These are phyloP conservation scores for Cymbopogon flexuosus DNA, from an alignment of 202 grass and related monocot genomes.

Conservation along the genomic window DNA sequence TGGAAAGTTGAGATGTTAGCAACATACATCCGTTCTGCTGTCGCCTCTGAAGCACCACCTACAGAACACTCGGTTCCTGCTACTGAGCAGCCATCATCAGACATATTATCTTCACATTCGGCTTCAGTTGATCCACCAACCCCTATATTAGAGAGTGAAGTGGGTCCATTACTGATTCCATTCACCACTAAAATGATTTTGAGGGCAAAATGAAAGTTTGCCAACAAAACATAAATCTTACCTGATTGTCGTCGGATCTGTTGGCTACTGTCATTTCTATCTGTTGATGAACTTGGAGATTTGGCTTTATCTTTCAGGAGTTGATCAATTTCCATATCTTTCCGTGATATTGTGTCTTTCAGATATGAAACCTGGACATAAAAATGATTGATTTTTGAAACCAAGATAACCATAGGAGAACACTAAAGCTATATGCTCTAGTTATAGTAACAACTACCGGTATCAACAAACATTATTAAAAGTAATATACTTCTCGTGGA, in stretches of 20 bases:
- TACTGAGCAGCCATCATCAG: slow-evolving; percentile 59
- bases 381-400: slow-evolving; percentile 1
- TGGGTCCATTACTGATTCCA: slow-evolving; percentile 30
- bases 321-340: slow-evolving; percentile 86
- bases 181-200: slow-evolving; percentile 23
- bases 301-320: slow-evolving; percentile 52
- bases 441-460: background rate
- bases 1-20: background rate
- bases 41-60: slow-evolving; percentile 51
- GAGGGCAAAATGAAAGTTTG: background rate
- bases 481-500: background rate
- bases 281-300: slow-evolving; percentile 36
- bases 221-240: slow-evolving; percentile 8
- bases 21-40: slow-evolving; percentile 30
- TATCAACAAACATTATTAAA: background rate
- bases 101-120: slow-evolving; percentile 62
- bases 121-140: slow-evolving; percentile 38
- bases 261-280: slow-evolving; percentile 32
- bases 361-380: slow-evolving; percentile 75
- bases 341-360: slow-evolving; percentile 72
- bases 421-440: background rate
- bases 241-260: slow-evolving; percentile 40
- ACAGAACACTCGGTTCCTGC: slow-evolving; percentile 72
- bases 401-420: background rate
- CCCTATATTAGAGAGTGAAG: slow-evolving; percentile 18